A percentile compares a stretch with the other conserved stretches of the same genome.
These are phyloP conservation scores for Aspergillus arachidicola DNA, from an alignment of 2,329 filamentous ascomycete species.

Conservation along the genomic window DNA sequence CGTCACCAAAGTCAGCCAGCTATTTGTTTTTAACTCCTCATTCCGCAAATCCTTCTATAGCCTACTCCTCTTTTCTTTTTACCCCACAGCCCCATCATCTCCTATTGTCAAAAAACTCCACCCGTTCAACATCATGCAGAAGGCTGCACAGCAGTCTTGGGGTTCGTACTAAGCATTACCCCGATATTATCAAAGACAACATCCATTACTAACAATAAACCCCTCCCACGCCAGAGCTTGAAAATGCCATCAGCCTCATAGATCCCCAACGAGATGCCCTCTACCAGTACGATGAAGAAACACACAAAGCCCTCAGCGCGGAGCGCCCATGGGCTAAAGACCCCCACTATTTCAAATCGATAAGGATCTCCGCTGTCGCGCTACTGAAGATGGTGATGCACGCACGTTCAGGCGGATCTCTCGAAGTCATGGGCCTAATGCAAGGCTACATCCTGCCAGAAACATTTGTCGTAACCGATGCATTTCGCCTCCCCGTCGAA, in stretches of 20 bases:
- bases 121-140: constrained; percentile 49
- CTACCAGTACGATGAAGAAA: constrained; percentile 74
- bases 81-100: not conserved
- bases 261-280: constrained; percentile 88
- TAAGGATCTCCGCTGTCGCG: constrained; percentile 90
- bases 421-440: constrained; percentile 99
- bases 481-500: constrained; percentile 90
- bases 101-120: not conserved
- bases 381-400: constrained; percentile 99
- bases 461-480: constrained; percentile 87
- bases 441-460: constrained; percentile 87
- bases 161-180: constrained; percentile 44
- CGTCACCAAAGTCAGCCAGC: not conserved
- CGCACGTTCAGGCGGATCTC: constrained; percentile 85
- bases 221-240: constrained; percentile 67
- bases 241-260: constrained; percentile 81
- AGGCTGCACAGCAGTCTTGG: constrained; percentile 61
- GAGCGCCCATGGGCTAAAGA: constrained; percentile 76
- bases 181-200: not conserved
- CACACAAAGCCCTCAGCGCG: constrained; percentile 67
- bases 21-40: not conserved
- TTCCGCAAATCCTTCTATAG: not conserved
- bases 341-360: constrained; percentile 85
- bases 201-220: constrained; percentile 11
- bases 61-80: not conserved